These are phyloP conservation scores for Kodamaea alishanica DNA, from an alignment of 1,139 yeast species.

Conservation along the genomic window DNA sequence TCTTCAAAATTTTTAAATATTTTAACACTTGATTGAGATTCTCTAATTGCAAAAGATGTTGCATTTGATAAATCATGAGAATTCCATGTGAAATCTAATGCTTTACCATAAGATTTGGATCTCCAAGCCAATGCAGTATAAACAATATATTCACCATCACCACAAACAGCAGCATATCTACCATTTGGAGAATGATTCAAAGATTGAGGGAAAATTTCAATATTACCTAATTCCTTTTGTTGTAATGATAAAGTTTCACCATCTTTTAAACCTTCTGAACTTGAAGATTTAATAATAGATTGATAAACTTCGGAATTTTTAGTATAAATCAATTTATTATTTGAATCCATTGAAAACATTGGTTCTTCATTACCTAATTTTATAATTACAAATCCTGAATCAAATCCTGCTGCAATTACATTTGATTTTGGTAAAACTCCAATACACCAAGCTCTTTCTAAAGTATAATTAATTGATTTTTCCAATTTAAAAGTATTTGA, in stretches of 20 bases:
- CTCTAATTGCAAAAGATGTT: constrained; percentile 80
- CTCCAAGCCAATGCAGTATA: constrained; percentile 98
- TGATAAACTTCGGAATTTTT: constrained; percentile 88
- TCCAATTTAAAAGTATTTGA: constrained; percentile 80
- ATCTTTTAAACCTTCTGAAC: constrained; percentile 64
- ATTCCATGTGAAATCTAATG: constrained; percentile 87
- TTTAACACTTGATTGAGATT: constrained; percentile 60
- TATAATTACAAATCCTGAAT: constrained; percentile 83
- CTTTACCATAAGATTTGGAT: constrained; percentile 88
- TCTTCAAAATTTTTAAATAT: constrained; percentile 84
- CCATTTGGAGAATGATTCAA: constrained; percentile 95
- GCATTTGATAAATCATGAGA: constrained; percentile 69
- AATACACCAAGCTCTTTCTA: constrained; percentile 97
- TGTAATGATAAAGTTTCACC: constrained; percentile 75
- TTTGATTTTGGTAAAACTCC: constrained; percentile 74
- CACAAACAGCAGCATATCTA: constrained; percentile 92
- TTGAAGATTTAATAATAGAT: constrained; percentile 69
- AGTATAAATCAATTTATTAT: constrained; percentile 87
- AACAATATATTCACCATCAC: constrained; percentile 96
- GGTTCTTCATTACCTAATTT: constrained; percentile 95
- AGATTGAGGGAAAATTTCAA: constrained; percentile 87
- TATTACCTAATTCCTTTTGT: constrained; percentile 85
- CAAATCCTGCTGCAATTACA: constrained; percentile 88
- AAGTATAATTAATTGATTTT: constrained; percentile 82
- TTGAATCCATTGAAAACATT: constrained; percentile 85